Percentiles rank a stretch among this genome's conserved stretches.
Evolutionary conservation across 495 filamentous ascomycete species (phyloP).

Genomic region (Aspergillus carlsbadensis): DNA sequence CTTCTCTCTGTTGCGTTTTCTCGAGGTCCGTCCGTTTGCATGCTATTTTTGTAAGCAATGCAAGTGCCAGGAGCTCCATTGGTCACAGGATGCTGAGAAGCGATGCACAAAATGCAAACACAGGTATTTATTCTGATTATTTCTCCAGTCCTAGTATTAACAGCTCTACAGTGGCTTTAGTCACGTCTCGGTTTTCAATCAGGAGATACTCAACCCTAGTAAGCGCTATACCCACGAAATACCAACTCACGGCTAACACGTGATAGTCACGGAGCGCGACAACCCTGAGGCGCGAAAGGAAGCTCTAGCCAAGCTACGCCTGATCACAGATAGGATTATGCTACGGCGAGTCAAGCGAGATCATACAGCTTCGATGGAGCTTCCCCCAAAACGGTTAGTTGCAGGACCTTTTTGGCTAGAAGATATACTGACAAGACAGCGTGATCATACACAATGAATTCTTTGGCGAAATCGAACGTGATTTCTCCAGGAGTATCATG

Average conservation of each 20-base stretch:
- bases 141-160: background rate
- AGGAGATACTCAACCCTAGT: conserved; percentile 86
- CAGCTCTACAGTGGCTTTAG: conserved; percentile 62
- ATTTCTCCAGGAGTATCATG: conserved; percentile 96
- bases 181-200: conserved; percentile 94
- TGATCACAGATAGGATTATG: conserved; percentile 90
- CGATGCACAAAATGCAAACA: conserved; percentile 66
- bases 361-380: conserved; percentile 87
- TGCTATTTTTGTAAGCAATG: conserved; percentile 91
- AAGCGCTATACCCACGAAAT: conserved; percentile 13
- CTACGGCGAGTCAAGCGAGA: conserved; percentile 88
- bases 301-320: conserved; percentile 76
- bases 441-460: conserved; percentile 89
- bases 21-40: conserved; percentile 83
- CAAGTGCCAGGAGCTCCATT: conserved; percentile 76
- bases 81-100: conserved; percentile 68
- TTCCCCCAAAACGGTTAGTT: conserved; percentile 79
- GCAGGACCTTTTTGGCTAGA: too few relatives aligned
- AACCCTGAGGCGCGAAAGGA: conserved; percentile 52
- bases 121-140: conserved; percentile 29
- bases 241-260: conserved; percentile 6
- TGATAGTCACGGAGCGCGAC: conserved; percentile 50
- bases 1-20: conserved; percentile 89
- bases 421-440: conserved; percentile 18
- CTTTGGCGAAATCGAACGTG: conserved; percentile 91